Percentiles rank a stretch among this genome's conserved stretches.
phyloP scores from a whole-genome alignment of 805 yeast genomes.

The Saccharomyces eubayanus region DNA sequence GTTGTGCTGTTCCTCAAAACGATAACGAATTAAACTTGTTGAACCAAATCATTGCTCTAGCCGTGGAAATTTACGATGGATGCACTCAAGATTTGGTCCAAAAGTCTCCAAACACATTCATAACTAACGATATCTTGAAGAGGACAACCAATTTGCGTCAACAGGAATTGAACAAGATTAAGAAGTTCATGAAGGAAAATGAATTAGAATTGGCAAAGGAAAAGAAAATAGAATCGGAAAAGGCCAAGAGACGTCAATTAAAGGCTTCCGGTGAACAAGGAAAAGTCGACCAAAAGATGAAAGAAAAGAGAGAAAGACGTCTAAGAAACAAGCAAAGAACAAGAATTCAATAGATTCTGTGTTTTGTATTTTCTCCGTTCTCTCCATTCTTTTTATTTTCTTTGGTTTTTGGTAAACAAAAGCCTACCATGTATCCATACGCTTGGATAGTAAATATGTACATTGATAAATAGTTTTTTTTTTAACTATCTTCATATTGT shows the following conservation, averaged over 20 bases:
- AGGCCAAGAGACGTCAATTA: constrained; percentile 51
- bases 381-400: not conserved
- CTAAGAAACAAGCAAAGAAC: constrained; percentile 53
- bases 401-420: not conserved
- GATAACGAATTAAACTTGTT: constrained; percentile 43
- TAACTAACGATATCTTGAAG: constrained; percentile 68
- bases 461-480: not conserved
- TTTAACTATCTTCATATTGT: not conserved
- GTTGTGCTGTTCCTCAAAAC: constrained; percentile 44
- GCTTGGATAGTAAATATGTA: not conserved
- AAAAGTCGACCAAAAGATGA: constrained; percentile 67
- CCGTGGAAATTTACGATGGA: constrained; percentile 52
- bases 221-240: constrained; percentile 62
- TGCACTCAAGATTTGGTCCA: constrained; percentile 34
- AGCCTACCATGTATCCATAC: not conserved
- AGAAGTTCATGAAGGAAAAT: constrained; percentile 55
- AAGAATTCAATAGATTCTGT: constrained; percentile 19
- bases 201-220: constrained; percentile 62
- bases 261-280: constrained; percentile 66
- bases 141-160: constrained; percentile 75
- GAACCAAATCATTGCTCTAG: constrained; percentile 43
- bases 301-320: constrained; percentile 76
- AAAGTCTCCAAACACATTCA: constrained; percentile 39
- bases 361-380: not conserved
- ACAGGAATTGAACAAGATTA: constrained; percentile 58